Percentiles rank a stretch among this genome's conserved stretches.
Conservation (phyloP, 352 stramenopile species). For the Blastocystis sp. region DNA sequence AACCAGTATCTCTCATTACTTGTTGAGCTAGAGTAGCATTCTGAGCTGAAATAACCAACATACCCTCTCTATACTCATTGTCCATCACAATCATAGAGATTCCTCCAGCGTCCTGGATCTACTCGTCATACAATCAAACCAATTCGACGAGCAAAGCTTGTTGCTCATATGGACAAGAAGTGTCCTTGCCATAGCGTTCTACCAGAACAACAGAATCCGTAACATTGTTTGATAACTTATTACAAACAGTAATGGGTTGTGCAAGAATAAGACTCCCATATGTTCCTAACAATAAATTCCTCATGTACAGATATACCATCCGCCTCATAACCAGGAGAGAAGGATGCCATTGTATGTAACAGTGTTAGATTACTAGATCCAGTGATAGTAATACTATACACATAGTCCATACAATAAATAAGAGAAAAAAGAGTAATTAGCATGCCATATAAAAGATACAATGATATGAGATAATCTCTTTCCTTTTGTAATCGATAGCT, state of each 20-base stretch:
- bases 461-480: background rate
- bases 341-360: background rate
- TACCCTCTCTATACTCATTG: background rate
- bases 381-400: background rate
- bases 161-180: constrained; percentile 13
- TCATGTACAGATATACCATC: background rate
- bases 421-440: background rate
- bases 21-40: background rate
- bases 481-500: background rate
- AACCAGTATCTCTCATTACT: background rate
- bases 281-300: background rate
- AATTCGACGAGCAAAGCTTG: background rate
- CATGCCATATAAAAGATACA: background rate
- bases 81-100: constrained; percentile 13
- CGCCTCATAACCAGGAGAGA: background rate
- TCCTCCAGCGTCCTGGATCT: background rate
- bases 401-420: background rate
- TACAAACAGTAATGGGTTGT: background rate
- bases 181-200: background rate
- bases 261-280: background rate
- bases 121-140: background rate
- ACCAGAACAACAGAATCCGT: background rate
- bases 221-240: background rate
- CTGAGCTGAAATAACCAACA: background rate
- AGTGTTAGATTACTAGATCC: background rate